Percentiles rank a stretch among this genome's conserved stretches.
phyloP scores from a whole-genome alignment of 2,329 filamentous ascomycete genomes.

The Cladosporium sp. region DNA sequence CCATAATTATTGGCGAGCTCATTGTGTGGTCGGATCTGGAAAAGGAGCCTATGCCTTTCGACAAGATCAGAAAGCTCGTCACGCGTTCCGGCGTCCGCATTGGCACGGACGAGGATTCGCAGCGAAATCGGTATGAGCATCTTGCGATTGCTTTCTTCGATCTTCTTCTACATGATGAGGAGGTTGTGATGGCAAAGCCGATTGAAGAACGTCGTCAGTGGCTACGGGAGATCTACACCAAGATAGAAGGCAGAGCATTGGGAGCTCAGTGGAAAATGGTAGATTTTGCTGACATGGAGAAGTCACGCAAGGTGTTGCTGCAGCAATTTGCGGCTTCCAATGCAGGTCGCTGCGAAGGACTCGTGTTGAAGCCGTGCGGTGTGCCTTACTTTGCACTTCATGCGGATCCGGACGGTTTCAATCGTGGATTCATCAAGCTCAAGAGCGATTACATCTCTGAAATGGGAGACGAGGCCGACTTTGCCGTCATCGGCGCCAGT shows the following conservation, averaged over 20 bases:
- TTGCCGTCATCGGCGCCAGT: conserved; percentile 71
- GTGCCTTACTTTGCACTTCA: conserved; percentile 64
- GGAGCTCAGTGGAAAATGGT: conserved; percentile 64
- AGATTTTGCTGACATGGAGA: conserved; percentile 53
- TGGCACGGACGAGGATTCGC: conserved; percentile 65
- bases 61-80: conserved; percentile 79
- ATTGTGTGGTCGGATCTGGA: conserved; percentile 70
- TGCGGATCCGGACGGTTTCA: conserved; percentile 16
- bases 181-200: conserved; percentile 47
- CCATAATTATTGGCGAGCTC: conserved; percentile 81
- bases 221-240: conserved; percentile 53
- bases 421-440: conserved; percentile 62
- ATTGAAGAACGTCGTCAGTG: conserved; percentile 59
- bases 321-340: conserved; percentile 66
- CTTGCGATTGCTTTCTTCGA: conserved; percentile 61
- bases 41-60: conserved; percentile 66
- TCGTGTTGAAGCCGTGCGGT: conserved; percentile 67
- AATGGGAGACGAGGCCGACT: conserved; percentile 79
- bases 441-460: conserved; percentile 81
- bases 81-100: conserved; percentile 67
- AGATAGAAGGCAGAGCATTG: conserved; percentile 59
- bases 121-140: conserved; percentile 52
- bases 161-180: conserved; percentile 53
- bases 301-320: conserved; percentile 54
- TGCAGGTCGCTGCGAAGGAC: conserved; percentile 65